Base-by-base conservation (phyloP, 495 filamentous ascomycete genomes). In the Staphylotrichum longicolle region DNA sequence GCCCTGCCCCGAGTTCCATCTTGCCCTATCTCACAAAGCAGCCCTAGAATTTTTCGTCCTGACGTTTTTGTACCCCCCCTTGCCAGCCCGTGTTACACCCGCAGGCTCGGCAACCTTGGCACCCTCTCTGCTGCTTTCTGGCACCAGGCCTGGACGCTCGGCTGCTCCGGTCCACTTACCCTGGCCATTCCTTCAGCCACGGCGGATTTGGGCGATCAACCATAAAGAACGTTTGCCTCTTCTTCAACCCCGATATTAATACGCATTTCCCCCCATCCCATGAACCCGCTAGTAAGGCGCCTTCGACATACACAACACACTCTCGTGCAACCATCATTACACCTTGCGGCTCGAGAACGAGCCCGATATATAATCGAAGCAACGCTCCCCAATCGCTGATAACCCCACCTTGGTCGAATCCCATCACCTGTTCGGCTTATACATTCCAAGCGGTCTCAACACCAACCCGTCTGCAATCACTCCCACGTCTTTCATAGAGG, bases 201-300 rank as follows among this genome's bases (percentile, higher is more conserved):
- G 27, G n/a, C 39, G 52, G 48, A 53, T 41, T 35, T 33, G 7
- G 51, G 34, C 54, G 35, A 48, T 41, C 32, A 14, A 49, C 54
- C 48, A 48, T 39, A 57, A 47, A 45, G 42, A 47, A 4, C 9
- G 3, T 47, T 15, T 56, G 37, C 30, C 48, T 37, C 30, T 44
- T 10, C 30, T 54, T 8, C 35, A 51, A 39, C 32, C 40, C 57
- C 4, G 33, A 42, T 60, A 63, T 59, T 55, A 58, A 54, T n/a
- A 35, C 58, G n/a, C 54, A 52, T 6, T 42, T 48, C 32, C 54
- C 59, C 34, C 57, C 58, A 30, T 32, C 68, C 65, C 61, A 76
- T 76, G 74, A 75, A 48, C 69, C 68, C 63, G 74, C 63, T 76
- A 76, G 62, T 76, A 65, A 76, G 67, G 72, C 61, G 42, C 54